Percentiles rank a stretch among this genome's conserved stretches.
Conservation (phyloP, 2,329 filamentous ascomycete species). For the Neopestalotiopsis clavispora region DNA sequence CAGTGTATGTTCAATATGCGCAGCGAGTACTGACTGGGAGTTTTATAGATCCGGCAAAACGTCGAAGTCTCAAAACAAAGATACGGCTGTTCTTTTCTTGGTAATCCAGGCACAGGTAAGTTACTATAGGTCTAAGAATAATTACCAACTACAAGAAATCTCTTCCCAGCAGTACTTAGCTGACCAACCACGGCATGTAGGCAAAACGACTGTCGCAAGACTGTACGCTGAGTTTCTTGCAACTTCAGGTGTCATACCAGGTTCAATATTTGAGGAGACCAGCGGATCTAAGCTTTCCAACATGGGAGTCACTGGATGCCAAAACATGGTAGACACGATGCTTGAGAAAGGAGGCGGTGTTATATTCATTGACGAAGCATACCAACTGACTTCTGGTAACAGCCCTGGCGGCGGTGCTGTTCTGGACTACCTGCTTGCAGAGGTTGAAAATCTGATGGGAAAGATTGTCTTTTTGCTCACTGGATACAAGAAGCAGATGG, state of each 20-base stretch:
- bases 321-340: constrained; percentile 62
- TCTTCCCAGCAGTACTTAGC: not conserved
- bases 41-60: constrained; percentile 44
- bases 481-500: constrained; percentile 77
- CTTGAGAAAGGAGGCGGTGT: constrained; percentile 67
- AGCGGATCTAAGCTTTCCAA: constrained; percentile 71
- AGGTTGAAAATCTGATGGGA: constrained; percentile 73
- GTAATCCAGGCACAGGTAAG: constrained; percentile 76
- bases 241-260: constrained; percentile 65
- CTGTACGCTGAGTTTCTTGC: constrained; percentile 71
- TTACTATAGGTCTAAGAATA: not conserved
- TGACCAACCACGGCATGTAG: constrained; percentile 35
- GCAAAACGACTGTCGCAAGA: constrained; percentile 78
- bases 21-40: too few species aligned
- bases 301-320: constrained; percentile 61
- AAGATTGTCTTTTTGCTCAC: constrained; percentile 76
- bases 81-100: constrained; percentile 66
- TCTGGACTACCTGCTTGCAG: constrained; percentile 72
- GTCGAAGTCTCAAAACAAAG: constrained; percentile 61
- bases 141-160: not conserved
- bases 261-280: constrained; percentile 65
- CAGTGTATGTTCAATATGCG: too few species aligned
- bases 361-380: constrained; percentile 80
- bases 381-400: constrained; percentile 69
- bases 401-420: constrained; percentile 64